A percentile compares a stretch with the other conserved stretches of the same genome.
Evolutionary conservation across 2,329 filamentous ascomycete genomes (phyloP).

Genomic region (Aquanectria penicillioides): DNA sequence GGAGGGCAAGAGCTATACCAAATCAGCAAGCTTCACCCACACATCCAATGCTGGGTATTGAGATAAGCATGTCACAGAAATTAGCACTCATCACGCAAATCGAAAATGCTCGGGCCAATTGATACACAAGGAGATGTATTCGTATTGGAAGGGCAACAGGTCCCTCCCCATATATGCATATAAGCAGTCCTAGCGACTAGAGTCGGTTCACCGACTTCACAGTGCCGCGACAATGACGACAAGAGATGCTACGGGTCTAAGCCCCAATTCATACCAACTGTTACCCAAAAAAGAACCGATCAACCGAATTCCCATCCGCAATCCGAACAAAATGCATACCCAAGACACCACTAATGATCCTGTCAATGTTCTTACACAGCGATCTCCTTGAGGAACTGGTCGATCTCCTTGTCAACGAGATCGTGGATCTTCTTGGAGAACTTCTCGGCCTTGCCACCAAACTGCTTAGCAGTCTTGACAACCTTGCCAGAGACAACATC

Average conservation of each 20-base stretch:
- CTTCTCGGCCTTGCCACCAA: slow-evolving; percentile 68
- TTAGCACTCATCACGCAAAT: slow-evolving; percentile 16
- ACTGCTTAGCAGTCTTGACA: slow-evolving; percentile 61
- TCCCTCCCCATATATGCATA: slow-evolving; percentile 17
- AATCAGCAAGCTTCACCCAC: neutral
- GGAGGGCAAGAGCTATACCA: neutral
- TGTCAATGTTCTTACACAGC: slow-evolving; percentile 46
- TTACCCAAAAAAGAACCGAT: slow-evolving; percentile 43
- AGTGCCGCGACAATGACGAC: slow-evolving; percentile 25
- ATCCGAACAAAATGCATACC: slow-evolving; percentile 39
- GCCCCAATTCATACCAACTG: slow-evolving; percentile 32
- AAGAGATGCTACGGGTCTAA: slow-evolving; percentile 30
- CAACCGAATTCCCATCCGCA: slow-evolving; percentile 35
- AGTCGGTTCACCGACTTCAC: too few relatives aligned
- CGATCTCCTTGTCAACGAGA: slow-evolving; percentile 69
- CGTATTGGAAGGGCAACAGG: neutral
- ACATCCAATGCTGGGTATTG: neutral
- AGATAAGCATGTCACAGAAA: slow-evolving; percentile 23
- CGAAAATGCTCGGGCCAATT: neutral
- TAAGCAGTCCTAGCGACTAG: slow-evolving; percentile 10
- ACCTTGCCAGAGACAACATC: slow-evolving; percentile 66
- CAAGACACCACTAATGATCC: slow-evolving; percentile 37
- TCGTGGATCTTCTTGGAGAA: slow-evolving; percentile 71
- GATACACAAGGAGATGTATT: slow-evolving; percentile 25
- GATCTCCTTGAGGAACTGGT: slow-evolving; percentile 67